Percentiles rank a stretch among this genome's conserved stretches.
Conservation (phyloP, 148 eudicot genomes). For the Euryodendron excelsum region DNA sequence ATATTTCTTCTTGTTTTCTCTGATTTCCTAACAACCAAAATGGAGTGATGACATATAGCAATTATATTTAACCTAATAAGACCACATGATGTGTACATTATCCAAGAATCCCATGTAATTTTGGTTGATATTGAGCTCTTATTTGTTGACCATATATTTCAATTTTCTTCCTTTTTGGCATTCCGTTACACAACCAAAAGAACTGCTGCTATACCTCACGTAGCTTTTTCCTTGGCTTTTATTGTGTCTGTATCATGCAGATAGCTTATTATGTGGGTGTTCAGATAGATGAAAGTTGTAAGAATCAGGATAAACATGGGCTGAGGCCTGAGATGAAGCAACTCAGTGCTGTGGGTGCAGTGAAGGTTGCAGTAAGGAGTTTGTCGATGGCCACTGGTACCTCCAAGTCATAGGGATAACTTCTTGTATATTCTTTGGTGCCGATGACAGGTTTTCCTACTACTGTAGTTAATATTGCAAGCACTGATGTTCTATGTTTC, state of each 20-base stretch:
- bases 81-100: not conserved
- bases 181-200: not conserved
- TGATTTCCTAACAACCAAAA: not conserved
- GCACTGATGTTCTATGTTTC: not conserved
- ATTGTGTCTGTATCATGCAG: constrained; percentile 26
- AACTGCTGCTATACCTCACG: not conserved
- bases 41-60: not conserved
- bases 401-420: constrained; percentile 32
- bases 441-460: not conserved
- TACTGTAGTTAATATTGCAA: not conserved
- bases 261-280: constrained; percentile 75
- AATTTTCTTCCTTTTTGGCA: not conserved
- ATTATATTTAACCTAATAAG: not conserved
- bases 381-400: constrained; percentile 54
- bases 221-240: not conserved
- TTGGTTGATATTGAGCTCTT: not conserved
- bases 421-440: not conserved
- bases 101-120: not conserved
- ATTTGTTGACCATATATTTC: not conserved
- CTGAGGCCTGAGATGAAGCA: constrained; percentile 56
- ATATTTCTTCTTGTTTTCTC: not conserved
- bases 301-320: constrained; percentile 28
- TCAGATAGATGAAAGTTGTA: constrained; percentile 47
- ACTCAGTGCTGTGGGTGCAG: constrained; percentile 73
- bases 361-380: constrained; percentile 76